These are phyloP conservation scores for Aspergillus vadensis DNA, from an alignment of 2,329 filamentous ascomycete genomes.

Conservation along the genomic window DNA sequence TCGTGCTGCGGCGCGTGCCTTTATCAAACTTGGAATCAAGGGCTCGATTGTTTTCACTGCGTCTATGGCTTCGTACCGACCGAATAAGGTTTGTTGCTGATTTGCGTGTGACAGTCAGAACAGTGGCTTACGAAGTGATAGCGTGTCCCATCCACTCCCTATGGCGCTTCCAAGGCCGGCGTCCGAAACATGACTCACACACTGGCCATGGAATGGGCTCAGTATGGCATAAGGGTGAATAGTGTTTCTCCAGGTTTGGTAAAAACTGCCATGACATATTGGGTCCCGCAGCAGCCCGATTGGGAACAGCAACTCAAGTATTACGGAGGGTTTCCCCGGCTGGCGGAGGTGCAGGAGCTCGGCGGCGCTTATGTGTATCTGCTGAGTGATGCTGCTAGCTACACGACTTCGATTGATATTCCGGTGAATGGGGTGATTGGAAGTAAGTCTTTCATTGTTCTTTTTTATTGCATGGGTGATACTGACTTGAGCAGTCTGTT, in stretches of 20 bases:
- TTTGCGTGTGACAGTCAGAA: too few relatives aligned
- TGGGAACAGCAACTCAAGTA: slow-evolving; percentile 58
- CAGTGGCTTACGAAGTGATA: not conserved
- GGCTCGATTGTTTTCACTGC: slow-evolving; percentile 50
- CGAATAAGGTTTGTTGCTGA: slow-evolving; percentile 45
- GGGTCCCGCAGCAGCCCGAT: slow-evolving; percentile 52
- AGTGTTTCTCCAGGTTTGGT: slow-evolving; percentile 47
- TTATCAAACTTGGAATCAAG: slow-evolving; percentile 50
- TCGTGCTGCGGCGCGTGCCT: slow-evolving; percentile 46
- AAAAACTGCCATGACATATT: slow-evolving; percentile 50
- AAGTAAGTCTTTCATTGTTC: slow-evolving; percentile 20
- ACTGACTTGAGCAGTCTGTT: not conserved
- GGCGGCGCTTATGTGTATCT: slow-evolving; percentile 55
- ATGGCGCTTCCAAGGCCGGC: slow-evolving; percentile 50
- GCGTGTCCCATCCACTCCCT: slow-evolving; percentile 42
- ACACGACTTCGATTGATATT: slow-evolving; percentile 54
- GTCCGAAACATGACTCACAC: slow-evolving; percentile 49
- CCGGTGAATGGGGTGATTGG: slow-evolving; percentile 53
- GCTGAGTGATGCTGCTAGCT: slow-evolving; percentile 50
- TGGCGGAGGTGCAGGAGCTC: slow-evolving; percentile 55
- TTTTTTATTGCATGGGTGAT: fast-evolving
- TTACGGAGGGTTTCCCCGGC: slow-evolving; percentile 56
- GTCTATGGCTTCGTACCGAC: slow-evolving; percentile 49
- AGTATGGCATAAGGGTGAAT: slow-evolving; percentile 69
- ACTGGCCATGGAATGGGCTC: slow-evolving; percentile 70